Percentiles rank a stretch among this genome's conserved stretches.
phyloP scores from a whole-genome alignment of 257 asterid species.

The Nicotiana otophora region DNA sequence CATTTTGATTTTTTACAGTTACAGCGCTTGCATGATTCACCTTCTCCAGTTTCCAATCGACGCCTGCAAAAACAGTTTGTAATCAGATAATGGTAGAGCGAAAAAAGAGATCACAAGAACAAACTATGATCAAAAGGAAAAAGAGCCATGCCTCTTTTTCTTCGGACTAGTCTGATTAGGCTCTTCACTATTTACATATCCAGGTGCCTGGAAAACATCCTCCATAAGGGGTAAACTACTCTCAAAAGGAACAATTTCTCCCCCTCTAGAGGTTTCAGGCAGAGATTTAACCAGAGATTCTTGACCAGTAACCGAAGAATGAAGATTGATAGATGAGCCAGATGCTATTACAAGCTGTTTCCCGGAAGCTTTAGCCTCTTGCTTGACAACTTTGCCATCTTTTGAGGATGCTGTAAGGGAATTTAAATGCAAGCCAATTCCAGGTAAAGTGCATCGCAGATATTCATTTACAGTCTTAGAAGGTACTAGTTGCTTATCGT shows the following conservation, averaged over 20 bases:
- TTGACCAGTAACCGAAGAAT: constrained; percentile 26
- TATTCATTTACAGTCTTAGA: constrained; percentile 32
- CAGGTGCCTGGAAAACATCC: constrained; percentile 41
- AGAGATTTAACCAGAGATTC: constrained; percentile 30
- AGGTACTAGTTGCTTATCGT: constrained; percentile 28
- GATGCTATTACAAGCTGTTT: constrained; percentile 54
- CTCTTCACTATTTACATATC: constrained; percentile 45
- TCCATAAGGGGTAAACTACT: constrained; percentile 32
- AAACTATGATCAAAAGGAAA: neutral
- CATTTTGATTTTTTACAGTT: constrained; percentile 97
- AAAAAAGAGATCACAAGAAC: neutral
- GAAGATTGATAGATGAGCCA: constrained; percentile 41
- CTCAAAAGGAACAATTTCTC: constrained; percentile 37
- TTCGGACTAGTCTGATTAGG: constrained; percentile 69
- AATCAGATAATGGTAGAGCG: constrained; percentile 6
- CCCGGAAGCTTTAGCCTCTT: constrained; percentile 48
- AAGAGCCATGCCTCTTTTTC: constrained; percentile 61
- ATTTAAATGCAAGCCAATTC: constrained; percentile 92
- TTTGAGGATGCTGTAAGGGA: constrained; percentile 72
- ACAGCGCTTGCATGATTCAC: constrained; percentile 78
- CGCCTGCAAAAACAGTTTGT: constrained; percentile 41
- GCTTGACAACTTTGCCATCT: constrained; percentile 42
- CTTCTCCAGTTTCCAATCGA: constrained; percentile 55
- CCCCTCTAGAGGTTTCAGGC: constrained; percentile 29
- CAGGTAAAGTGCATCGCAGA: constrained; percentile 53